Base-by-base conservation (phyloP, 75 land plant species). In the Isoetes taiwanensis region DNA sequence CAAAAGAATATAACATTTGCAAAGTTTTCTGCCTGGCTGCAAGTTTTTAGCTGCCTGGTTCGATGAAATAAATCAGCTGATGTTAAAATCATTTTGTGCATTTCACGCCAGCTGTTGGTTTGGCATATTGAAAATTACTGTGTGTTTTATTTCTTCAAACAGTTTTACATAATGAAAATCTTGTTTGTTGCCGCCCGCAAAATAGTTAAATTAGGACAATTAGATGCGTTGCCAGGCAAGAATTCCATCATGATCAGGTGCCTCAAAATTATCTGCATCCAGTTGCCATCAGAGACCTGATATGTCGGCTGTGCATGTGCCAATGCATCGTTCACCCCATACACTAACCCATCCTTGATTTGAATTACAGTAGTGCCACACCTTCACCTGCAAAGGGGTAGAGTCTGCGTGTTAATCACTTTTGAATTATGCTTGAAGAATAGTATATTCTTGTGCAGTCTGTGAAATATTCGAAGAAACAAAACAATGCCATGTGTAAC, bases 401-500 rank as follows among this genome's bases (percentile, higher is more conserved):
- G 5, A 11, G 28, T 6, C 11, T 11, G 3, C 2, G 28, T 2
- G 55, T 35, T 57, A 24, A 0, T 27, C 31, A 10, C 5, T 30
- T 17, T 31, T 30, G 55, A 31, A n/a, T 33, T 30, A 53, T 31
- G 29, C 29, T 25, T 21, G 29, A 33, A 33, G 31, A 24, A 33
- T 30, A 9, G 4, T 24, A 20, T 30, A 6, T 11, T 48, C 0
- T 48, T 28, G 29, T 52, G 21, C 31, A 52, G n/a, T 16, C 30
- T 31, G 30, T 9, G 54, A 37, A 37, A 10, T 37, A 10, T 37
- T 9, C 39, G 14, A 37, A 10, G 39, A 14, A 37, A 37, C 9
- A 10, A 10, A 10, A 2, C 28, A 26, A 38, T 54, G 39, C 73
- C 72, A 43, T 69, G 72, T 25, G 72, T 63, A 31, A 69, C 59